These are phyloP conservation scores for Corallochytrium limacisporum DNA, from an alignment of 78 protist species.

Conservation along the genomic window DNA sequence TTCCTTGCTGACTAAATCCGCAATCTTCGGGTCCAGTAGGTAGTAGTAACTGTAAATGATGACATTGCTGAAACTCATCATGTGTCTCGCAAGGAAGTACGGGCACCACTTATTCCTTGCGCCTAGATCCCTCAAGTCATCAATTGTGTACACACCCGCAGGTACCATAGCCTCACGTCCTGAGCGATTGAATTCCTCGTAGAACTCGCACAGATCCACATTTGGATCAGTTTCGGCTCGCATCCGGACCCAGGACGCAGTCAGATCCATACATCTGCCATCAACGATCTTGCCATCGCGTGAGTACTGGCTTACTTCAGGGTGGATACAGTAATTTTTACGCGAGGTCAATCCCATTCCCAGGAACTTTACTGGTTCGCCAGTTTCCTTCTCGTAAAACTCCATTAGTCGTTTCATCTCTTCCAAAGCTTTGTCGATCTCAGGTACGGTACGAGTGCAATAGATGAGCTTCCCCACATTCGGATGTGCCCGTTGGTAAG, in stretches of 20 bases:
- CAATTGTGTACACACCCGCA: slow-evolving; percentile 74
- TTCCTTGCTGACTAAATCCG: slow-evolving; percentile 35
- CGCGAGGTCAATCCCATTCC: slow-evolving; percentile 73
- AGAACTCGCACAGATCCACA: slow-evolving; percentile 31
- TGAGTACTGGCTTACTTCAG: slow-evolving; percentile 27
- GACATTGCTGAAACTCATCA: slow-evolving; percentile 57
- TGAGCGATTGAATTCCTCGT: slow-evolving; percentile 4
- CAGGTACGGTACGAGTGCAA: slow-evolving; percentile 95
- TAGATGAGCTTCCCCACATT: slow-evolving; percentile 63
- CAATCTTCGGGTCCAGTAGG: slow-evolving; percentile 88
- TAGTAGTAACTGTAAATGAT: slow-evolving; percentile 86
- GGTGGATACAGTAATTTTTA: slow-evolving; percentile 71
- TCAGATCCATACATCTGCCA: slow-evolving; percentile 41
- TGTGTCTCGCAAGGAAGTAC: slow-evolving; percentile 47
- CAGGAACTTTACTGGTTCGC: slow-evolving; percentile 20
- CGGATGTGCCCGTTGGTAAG: slow-evolving; percentile 43
- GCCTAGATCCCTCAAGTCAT: slow-evolving; percentile 63
- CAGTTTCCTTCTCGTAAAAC: slow-evolving; percentile 27
- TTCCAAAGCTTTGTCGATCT: slow-evolving; percentile 75
- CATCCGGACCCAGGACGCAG: slow-evolving; percentile 63
- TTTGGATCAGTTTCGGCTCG: background rate
- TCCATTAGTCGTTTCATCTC: slow-evolving; percentile 57
- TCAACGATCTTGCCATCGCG: slow-evolving; percentile 40
- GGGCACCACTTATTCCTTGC: slow-evolving; percentile 59
- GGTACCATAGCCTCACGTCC: slow-evolving; percentile 9